These are phyloP conservation scores for Mucor piriformis DNA, from an alignment of 371 early-diverging fungal genomes.

Conservation along the genomic window DNA sequence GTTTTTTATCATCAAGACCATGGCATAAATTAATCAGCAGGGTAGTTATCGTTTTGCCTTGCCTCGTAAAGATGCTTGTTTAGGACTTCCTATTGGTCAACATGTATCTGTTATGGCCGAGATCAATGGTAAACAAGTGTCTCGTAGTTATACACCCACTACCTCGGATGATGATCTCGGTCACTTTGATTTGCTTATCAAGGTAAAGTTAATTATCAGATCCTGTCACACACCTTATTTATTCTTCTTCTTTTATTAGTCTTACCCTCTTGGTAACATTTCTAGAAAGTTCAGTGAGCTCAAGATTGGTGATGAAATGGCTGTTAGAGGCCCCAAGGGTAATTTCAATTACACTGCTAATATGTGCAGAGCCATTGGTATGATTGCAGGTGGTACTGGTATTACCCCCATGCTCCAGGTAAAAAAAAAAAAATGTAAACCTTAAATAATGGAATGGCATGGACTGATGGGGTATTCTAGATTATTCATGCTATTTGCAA, in stretches of 20 bases:
- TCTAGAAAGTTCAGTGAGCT: slow-evolving; percentile 75
- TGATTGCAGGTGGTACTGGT: slow-evolving; percentile 92
- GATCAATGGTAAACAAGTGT: slow-evolving; percentile 84
- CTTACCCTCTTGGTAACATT: slow-evolving; percentile 83
- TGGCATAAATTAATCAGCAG: background rate
- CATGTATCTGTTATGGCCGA: slow-evolving; percentile 89
- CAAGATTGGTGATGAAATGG: slow-evolving; percentile 73
- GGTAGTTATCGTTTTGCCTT: slow-evolving; percentile 86
- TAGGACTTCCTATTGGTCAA: slow-evolving; percentile 94
- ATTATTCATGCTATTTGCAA: slow-evolving; percentile 82
- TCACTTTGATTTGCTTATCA: slow-evolving; percentile 90
- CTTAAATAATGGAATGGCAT: no score
- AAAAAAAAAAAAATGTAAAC: background rate
- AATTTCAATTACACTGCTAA: slow-evolving; percentile 82
- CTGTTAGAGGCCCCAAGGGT: slow-evolving; percentile 89
- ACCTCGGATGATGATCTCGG: slow-evolving; percentile 83
- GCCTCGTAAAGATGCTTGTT: slow-evolving; percentile 62
- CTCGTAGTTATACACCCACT: slow-evolving; percentile 94
- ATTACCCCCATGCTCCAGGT: slow-evolving; percentile 88
- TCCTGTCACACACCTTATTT: background rate
- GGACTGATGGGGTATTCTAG: slow-evolving; percentile 28
- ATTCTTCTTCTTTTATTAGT: slow-evolving; percentile 34
- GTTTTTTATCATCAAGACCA: background rate
- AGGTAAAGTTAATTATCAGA: slow-evolving; percentile 57
- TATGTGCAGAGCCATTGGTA: slow-evolving; percentile 78